phyloP scores from a whole-genome alignment of 495 filamentous ascomycete species.

The Xylaria acuta region DNA sequence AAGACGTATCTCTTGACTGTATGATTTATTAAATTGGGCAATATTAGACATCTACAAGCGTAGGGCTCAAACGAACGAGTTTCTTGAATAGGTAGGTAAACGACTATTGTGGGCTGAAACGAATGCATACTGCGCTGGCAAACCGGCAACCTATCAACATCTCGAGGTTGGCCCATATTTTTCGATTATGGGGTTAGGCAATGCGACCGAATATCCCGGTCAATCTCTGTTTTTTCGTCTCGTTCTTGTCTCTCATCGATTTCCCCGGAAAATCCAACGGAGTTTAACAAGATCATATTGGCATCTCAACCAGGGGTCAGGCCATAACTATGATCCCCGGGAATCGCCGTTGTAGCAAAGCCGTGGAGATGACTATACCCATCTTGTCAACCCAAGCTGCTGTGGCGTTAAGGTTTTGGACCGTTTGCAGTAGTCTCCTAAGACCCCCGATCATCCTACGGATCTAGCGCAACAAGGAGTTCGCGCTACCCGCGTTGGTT shows the following conservation, averaged over 20 bases:
- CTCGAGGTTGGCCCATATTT: neutral
- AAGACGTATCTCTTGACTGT: neutral
- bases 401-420: conserved; percentile 23
- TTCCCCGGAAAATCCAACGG: neutral
- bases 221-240: neutral
- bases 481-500: neutral
- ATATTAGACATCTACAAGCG: neutral
- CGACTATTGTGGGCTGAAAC: neutral
- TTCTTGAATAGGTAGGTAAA: conserved; percentile 3
- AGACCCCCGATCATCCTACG: neutral
- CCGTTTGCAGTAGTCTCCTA: neutral
- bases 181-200: neutral
- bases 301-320: neutral
- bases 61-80: neutral
- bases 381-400: neutral
- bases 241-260: neutral
- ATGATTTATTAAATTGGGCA: neutral
- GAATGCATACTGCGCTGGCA: conserved; percentile 16
- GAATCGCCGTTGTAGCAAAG: neutral
- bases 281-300: neutral
- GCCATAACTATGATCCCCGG: neutral
- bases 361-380: conserved; percentile 5
- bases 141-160: conserved; percentile 3
- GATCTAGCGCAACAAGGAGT: neutral
- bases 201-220: neutral